A percentile compares a stretch with the other conserved stretches of the same genome.
Evolutionary conservation across 2,329 filamentous ascomycete genomes (phyloP).

Genomic region (Zarea fungicola): DNA sequence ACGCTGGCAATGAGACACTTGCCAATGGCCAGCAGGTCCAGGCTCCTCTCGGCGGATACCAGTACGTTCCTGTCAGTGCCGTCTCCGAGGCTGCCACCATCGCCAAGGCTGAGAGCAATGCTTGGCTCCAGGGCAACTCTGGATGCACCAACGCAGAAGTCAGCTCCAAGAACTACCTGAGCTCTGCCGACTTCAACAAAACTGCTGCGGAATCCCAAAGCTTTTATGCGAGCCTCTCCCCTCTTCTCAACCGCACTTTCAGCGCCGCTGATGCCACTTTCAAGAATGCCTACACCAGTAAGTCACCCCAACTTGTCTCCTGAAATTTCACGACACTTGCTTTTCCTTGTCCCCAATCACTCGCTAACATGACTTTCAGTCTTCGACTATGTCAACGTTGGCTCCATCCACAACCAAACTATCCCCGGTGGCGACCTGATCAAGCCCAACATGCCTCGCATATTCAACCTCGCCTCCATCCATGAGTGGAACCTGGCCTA

Average conservation of each 20-base stretch:
- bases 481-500: slow-evolving; percentile 82
- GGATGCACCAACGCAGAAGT: slow-evolving; percentile 51
- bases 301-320: slow-evolving; percentile 20
- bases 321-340: too few relatives aligned
- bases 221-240: slow-evolving; percentile 52
- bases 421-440: slow-evolving; percentile 49
- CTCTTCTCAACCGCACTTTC: slow-evolving; percentile 51
- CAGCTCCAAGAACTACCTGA: slow-evolving; percentile 51
- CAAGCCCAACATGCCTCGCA: slow-evolving; percentile 51
- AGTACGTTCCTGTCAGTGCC: slow-evolving; percentile 70
- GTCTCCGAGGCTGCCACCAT: slow-evolving; percentile 50
- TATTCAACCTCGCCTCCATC: slow-evolving; percentile 67
- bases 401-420: slow-evolving; percentile 53
- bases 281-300: slow-evolving; percentile 59
- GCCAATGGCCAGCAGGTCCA: slow-evolving; percentile 64
- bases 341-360: neutral
- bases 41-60: slow-evolving; percentile 72
- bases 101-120: slow-evolving; percentile 49
- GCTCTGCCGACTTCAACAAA: slow-evolving; percentile 39
- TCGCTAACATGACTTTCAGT: slow-evolving; percentile 31
- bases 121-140: slow-evolving; percentile 55
- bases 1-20: slow-evolving; percentile 56
- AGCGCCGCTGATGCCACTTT: slow-evolving; percentile 41
- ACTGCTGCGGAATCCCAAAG: slow-evolving; percentile 48
- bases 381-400: slow-evolving; percentile 57